Evolutionary conservation across 2,329 filamentous ascomycete species (phyloP).

Genomic region (Sporothrix dimorphospora): DNA sequence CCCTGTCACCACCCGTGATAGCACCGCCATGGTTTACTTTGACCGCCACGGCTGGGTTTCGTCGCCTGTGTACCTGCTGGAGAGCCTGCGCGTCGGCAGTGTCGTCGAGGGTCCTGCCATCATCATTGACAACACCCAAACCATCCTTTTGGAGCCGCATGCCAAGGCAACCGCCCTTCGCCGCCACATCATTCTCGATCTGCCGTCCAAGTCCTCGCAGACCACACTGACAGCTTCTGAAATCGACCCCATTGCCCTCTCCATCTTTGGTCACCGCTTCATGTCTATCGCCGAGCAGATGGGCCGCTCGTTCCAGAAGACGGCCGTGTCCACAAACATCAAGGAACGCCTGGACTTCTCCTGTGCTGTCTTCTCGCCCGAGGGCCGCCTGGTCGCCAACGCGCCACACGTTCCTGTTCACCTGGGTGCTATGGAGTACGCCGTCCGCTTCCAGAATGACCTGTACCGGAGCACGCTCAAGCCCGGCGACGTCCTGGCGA

Average conservation of each 20-base stretch:
- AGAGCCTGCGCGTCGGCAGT: slow-evolving; percentile 70
- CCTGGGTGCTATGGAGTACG: slow-evolving; percentile 80
- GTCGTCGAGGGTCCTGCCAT: slow-evolving; percentile 76
- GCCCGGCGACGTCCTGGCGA: slow-evolving; percentile 78
- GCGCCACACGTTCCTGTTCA: slow-evolving; percentile 80
- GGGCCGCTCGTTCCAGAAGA: slow-evolving; percentile 29
- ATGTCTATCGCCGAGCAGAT: slow-evolving; percentile 31
- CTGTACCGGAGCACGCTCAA: slow-evolving; percentile 80
- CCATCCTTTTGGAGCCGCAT: slow-evolving; percentile 82
- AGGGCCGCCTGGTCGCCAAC: slow-evolving; percentile 76
- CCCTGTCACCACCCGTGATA: slow-evolving; percentile 39
- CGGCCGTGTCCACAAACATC: slow-evolving; percentile 27
- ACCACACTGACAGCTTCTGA: slow-evolving; percentile 37
- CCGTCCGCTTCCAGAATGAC: slow-evolving; percentile 74
- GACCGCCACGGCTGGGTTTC: slow-evolving; percentile 67
- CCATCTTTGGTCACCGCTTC: slow-evolving; percentile 30
- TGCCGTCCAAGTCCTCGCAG: slow-evolving; percentile 51
- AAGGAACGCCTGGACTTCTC: slow-evolving; percentile 46
- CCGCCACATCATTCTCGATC: slow-evolving; percentile 81
- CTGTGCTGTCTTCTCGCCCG: slow-evolving; percentile 76
- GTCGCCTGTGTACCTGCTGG: slow-evolving; percentile 83
- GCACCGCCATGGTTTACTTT: slow-evolving; percentile 73
- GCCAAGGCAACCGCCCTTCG: slow-evolving; percentile 76
- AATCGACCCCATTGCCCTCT: slow-evolving; percentile 66
- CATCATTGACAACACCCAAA: slow-evolving; percentile 85